Conservation (phyloP, 2,329 filamentous ascomycete species). For the Biscogniauxia mediterranea region DNA sequence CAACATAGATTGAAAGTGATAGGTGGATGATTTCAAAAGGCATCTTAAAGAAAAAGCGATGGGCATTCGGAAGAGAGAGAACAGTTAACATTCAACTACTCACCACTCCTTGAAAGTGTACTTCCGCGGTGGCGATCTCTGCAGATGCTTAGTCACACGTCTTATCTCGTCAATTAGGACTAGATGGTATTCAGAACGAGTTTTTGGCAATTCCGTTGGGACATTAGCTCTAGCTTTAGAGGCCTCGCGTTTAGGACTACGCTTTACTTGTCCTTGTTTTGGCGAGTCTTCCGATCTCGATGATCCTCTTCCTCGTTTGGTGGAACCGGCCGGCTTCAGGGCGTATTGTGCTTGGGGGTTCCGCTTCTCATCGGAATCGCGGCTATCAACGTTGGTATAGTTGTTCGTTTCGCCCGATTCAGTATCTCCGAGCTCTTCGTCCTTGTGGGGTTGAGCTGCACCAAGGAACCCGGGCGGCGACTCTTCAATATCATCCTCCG, state of each 20-base stretch:
- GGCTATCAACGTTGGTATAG: slow-evolving; percentile 9
- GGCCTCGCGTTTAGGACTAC: slow-evolving; percentile 4
- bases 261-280: not conserved
- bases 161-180: slow-evolving; percentile 73
- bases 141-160: slow-evolving; percentile 62
- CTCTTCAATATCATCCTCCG: slow-evolving; percentile 37
- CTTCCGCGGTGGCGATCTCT: slow-evolving; percentile 53
- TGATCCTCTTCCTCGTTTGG: not conserved
- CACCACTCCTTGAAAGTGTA: slow-evolving; percentile 61
- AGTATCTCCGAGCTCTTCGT: slow-evolving; percentile 19
- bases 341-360: not conserved
- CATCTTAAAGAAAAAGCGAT: not conserved
- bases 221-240: slow-evolving; percentile 31
- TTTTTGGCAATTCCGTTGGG: slow-evolving; percentile 40
- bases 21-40: too few species aligned
- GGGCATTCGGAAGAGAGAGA: not conserved
- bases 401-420: slow-evolving; percentile 30
- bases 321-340: not conserved
- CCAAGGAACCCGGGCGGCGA: slow-evolving; percentile 43
- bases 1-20: too few species aligned
- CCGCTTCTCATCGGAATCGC: not conserved
- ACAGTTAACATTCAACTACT: slow-evolving; percentile 10
- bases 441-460: slow-evolving; percentile 26
- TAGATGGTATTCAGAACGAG: slow-evolving; percentile 53
- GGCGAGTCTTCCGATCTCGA: not conserved